A percentile compares a stretch with the other conserved stretches of the same genome.
Evolutionary conservation across 495 filamentous ascomycete species (phyloP).

Genomic region (Aspergillus campestris): DNA sequence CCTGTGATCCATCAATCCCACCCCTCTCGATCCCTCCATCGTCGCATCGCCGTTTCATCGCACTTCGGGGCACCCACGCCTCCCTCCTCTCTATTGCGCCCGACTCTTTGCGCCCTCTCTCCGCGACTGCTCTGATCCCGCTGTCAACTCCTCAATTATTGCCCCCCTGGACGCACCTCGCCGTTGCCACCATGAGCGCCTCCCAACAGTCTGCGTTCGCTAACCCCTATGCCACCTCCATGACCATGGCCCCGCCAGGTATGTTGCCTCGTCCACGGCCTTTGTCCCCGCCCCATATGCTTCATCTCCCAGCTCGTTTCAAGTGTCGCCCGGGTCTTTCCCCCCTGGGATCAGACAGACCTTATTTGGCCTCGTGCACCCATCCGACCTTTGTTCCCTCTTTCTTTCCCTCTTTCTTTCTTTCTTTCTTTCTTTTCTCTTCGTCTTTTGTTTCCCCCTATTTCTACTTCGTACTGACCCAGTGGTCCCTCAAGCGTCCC

Average conservation of each 20-base stretch:
- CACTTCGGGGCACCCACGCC: neutral
- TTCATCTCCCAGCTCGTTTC: constrained; percentile 13
- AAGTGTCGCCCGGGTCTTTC: constrained; percentile 6
- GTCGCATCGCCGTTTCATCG: constrained; percentile 18
- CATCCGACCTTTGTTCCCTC: no score
- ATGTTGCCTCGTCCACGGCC: constrained; percentile 21
- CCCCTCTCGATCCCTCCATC: neutral
- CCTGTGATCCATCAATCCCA: neutral
- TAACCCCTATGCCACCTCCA: constrained; percentile 30
- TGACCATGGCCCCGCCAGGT: constrained; percentile 32
- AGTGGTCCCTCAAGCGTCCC: constrained; percentile 21
- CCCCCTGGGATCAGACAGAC: constrained; percentile 7
- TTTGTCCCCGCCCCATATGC: constrained; percentile 4
- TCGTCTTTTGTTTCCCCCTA: no score
- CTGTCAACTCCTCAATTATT: constrained; percentile 8
- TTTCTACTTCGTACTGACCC: constrained; percentile 1
- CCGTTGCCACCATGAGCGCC: constrained; percentile 28
- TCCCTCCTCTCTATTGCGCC: constrained; percentile 1
- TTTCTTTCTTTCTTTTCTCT: no score
- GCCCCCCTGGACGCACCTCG: constrained; percentile 7
- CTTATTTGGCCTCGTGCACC: no score
- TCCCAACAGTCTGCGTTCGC: constrained; percentile 22
- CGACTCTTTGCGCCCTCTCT: constrained; percentile 1
- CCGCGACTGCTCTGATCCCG: constrained; percentile 7
- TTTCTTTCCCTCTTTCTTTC: neutral